A percentile compares a stretch with the other conserved stretches of the same genome.
Evolutionary conservation across 23 red algal species (phyloP).

Genomic region (Gracilaria gracilis): DNA sequence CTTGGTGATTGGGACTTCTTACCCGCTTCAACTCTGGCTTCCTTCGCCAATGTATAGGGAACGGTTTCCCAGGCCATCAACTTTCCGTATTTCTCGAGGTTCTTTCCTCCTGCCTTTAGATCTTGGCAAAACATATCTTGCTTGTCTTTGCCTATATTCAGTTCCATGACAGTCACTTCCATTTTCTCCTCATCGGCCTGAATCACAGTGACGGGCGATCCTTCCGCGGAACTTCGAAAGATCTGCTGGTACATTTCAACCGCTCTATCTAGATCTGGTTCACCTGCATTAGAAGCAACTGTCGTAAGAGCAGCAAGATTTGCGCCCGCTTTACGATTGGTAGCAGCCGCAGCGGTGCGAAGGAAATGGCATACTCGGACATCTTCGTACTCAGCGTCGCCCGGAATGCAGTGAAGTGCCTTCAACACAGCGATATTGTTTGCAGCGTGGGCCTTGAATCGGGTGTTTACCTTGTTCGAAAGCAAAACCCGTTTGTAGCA

Average conservation of each 20-base stretch:
- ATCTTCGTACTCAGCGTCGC: slow-evolving; percentile 1
- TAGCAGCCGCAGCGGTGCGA: slow-evolving; percentile 14
- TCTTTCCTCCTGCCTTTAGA: slow-evolving; percentile 24
- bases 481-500: slow-evolving; percentile 47
- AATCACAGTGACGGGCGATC: slow-evolving; percentile 20
- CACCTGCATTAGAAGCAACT: neutral
- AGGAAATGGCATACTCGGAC: slow-evolving; percentile 13
- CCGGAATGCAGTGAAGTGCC: slow-evolving; percentile 16
- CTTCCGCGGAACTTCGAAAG: slow-evolving; percentile 1
- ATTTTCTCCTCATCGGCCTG: slow-evolving; percentile 8
- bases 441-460: slow-evolving; percentile 48
- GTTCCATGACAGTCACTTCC: slow-evolving; percentile 36
- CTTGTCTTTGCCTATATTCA: slow-evolving; percentile 8
- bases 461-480: slow-evolving; percentile 31
- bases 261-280: slow-evolving; percentile 20
- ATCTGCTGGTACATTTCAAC: slow-evolving; percentile 33
- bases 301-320: slow-evolving; percentile 44
- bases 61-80: slow-evolving; percentile 28
- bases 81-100: slow-evolving; percentile 40
- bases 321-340: slow-evolving; percentile 37
- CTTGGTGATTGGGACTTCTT: neutral
- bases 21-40: neutral
- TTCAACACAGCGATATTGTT: slow-evolving; percentile 63
- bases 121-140: slow-evolving; percentile 56
- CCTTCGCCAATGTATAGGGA: neutral